A percentile compares a stretch with the other conserved stretches of the same genome.
Evolutionary conservation across 306 rosid genomes (phyloP).

Genomic region (Cucumis sativus): DNA sequence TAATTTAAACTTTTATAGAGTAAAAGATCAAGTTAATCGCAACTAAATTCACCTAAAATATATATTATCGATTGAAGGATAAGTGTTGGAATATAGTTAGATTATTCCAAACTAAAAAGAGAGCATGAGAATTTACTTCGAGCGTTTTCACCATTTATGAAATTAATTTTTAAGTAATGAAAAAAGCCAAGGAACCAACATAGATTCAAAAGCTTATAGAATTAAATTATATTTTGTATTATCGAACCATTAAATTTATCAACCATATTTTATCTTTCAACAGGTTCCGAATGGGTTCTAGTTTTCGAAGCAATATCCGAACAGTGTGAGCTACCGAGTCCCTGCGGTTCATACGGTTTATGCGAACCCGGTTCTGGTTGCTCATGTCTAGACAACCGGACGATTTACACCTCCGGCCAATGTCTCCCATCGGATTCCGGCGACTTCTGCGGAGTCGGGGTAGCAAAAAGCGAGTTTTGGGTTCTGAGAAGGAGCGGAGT

Average conservation of each 20-base stretch:
- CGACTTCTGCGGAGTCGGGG: slow-evolving; percentile 30
- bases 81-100: too few species aligned
- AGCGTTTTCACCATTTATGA: too few species aligned
- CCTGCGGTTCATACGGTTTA: slow-evolving; percentile 76
- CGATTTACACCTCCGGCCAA: slow-evolving; percentile 29
- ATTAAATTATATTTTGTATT: background rate
- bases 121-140: too few species aligned
- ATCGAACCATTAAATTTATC: background rate
- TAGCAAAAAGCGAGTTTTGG: slow-evolving; percentile 19
- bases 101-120: too few species aligned
- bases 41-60: too few species aligned
- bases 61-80: too few species aligned
- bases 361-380: slow-evolving; percentile 54
- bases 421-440: slow-evolving; percentile 20
- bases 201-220: too few species aligned
- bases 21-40: too few species aligned
- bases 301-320: slow-evolving; percentile 45
- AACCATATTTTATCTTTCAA: background rate
- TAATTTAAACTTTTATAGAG: too few species aligned
- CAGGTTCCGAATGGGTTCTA: slow-evolving; percentile 26
- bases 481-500: slow-evolving; percentile 44
- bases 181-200: too few species aligned
- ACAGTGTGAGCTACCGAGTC: slow-evolving; percentile 53
- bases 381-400: slow-evolving; percentile 50
- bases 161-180: too few species aligned